These are phyloP conservation scores for Albophoma yamanashiensis DNA, from an alignment of 2,329 filamentous ascomycete genomes.

Conservation along the genomic window DNA sequence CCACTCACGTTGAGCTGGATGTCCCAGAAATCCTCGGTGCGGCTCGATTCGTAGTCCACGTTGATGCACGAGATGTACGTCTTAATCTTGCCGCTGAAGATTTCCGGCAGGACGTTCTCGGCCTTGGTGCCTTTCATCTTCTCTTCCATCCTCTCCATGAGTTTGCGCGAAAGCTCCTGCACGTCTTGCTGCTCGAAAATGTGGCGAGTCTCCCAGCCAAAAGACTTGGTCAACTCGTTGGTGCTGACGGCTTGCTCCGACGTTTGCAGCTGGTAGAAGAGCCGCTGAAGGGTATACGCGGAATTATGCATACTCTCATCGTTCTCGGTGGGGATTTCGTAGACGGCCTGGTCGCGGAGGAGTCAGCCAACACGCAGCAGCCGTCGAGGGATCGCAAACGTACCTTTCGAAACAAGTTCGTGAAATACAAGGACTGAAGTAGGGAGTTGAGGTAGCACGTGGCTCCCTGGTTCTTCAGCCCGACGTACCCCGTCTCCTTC, in stretches of 20 bases:
- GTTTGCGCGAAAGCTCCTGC: conserved; percentile 87
- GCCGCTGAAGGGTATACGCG: conserved; percentile 82
- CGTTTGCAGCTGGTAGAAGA: conserved; percentile 93
- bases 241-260: conserved; percentile 76
- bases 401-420: conserved; percentile 88
- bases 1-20: conserved; percentile 94
- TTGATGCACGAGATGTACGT: conserved; percentile 99
- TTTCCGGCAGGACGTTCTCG: conserved; percentile 76
- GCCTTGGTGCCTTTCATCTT: conserved; percentile 96
- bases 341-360: conserved; percentile 57
- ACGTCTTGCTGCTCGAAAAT: conserved; percentile 99
- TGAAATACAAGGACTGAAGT: conserved; percentile 76
- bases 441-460: conserved; percentile 83
- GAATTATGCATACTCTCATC: conserved; percentile 77
- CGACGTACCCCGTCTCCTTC: conserved; percentile 95
- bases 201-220: conserved; percentile 95
- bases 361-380: not conserved
- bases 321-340: conserved; percentile 86
- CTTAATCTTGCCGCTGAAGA: conserved; percentile 97
- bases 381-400: not conserved
- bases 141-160: conserved; percentile 95
- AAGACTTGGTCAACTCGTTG: conserved; percentile 88
- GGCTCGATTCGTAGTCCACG: conserved; percentile 92
- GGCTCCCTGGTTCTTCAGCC: conserved; percentile 91
- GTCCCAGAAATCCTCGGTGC: conserved; percentile 97